These are phyloP conservation scores for Microthlaspi erraticum DNA, from an alignment of 345 rosid genomes.

Conservation along the genomic window DNA sequence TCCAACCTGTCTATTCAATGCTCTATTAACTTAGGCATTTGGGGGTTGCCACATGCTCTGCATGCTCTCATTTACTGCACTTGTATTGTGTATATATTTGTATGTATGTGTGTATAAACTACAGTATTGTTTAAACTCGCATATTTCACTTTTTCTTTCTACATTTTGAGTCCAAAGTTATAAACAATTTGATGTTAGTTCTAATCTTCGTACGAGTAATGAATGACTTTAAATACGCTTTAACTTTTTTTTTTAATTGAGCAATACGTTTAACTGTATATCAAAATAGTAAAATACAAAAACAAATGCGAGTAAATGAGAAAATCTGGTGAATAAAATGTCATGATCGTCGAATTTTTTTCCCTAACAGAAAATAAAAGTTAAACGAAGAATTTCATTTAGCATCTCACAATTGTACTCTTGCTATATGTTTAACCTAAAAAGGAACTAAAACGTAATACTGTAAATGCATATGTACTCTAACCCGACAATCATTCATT, in stretches of 20 bases:
- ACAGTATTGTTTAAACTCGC: background rate
- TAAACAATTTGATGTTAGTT: background rate
- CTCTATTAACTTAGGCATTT: constrained; percentile 30
- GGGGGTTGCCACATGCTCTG: constrained; percentile 40
- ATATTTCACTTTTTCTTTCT: too few relatives aligned
- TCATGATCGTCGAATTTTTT: background rate
- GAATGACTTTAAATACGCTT: background rate
- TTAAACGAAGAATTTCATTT: background rate
- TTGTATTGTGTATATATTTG: constrained; percentile 12
- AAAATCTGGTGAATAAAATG: background rate
- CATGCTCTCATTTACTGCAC: constrained; percentile 43
- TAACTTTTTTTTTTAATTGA: too few relatives aligned
- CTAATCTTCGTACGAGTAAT: background rate
- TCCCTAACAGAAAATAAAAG: background rate
- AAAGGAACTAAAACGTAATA: background rate
- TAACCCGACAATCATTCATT: too few relatives aligned
- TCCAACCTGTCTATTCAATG: constrained; percentile 37
- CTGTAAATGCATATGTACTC: too few relatives aligned
- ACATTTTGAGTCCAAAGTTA: background rate
- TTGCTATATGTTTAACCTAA: background rate
- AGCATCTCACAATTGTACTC: background rate
- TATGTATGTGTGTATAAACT: background rate
- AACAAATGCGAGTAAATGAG: background rate
- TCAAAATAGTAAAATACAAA: background rate
- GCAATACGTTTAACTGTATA: background rate